Conservation (phyloP, 1,284 basidiomycete species). For the Rhodotorula sp. region DNA sequence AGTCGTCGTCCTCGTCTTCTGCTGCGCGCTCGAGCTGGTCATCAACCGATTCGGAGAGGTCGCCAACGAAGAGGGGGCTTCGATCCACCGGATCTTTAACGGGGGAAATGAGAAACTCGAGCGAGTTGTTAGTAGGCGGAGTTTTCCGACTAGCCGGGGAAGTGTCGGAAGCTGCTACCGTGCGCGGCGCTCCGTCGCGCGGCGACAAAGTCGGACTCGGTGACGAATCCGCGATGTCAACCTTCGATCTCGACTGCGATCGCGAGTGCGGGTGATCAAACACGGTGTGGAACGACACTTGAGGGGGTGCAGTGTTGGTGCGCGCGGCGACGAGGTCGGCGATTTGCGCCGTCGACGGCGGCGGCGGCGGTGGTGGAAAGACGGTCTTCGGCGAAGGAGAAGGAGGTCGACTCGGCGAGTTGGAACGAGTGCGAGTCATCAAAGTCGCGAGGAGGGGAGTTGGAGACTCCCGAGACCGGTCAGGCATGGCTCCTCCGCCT, state of each 20-base stretch:
- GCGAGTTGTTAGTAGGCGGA: slow-evolving; percentile 22
- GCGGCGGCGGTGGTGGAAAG: no score
- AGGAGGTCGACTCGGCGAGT: slow-evolving; percentile 8
- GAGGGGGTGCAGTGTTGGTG: slow-evolving; percentile 36
- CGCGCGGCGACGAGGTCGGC: neutral
- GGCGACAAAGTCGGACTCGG: no score
- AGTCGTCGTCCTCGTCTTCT: slow-evolving; percentile 52
- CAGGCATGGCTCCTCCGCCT: no score
- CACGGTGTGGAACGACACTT: slow-evolving; percentile 29
- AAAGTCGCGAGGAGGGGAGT: neutral
- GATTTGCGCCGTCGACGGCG: neutral
- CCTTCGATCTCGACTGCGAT: no score
- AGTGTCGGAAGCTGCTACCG: no score
- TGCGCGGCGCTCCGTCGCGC: no score
- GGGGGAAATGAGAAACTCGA: slow-evolving; percentile 39
- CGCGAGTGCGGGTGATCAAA: slow-evolving; percentile 12
- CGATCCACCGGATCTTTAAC: slow-evolving; percentile 14
- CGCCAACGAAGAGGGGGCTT: slow-evolving; percentile 38
- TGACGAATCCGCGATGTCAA: no score
- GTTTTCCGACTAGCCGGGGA: neutral
- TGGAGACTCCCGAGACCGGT: neutral
- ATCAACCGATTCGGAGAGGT: neutral
- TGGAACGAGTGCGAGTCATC: slow-evolving; percentile 1
- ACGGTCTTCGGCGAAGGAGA: neutral
- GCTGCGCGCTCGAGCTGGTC: neutral